phyloP scores from a whole-genome alignment of 306 rosid species.

The Vigna angularis region DNA sequence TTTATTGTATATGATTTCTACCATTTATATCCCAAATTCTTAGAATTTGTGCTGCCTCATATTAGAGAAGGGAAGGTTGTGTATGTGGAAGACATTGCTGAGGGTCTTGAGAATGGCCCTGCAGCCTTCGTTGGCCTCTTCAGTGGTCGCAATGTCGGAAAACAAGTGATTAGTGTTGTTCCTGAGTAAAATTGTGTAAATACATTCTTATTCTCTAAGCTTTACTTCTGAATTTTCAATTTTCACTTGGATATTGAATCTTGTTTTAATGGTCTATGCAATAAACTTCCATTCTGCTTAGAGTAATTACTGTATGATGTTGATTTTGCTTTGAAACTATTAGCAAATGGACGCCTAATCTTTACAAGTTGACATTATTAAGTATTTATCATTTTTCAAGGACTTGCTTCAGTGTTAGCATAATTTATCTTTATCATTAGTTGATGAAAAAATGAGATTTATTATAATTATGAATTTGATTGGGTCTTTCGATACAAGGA shows the following conservation, averaged over 20 bases:
- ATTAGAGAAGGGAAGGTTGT: background rate
- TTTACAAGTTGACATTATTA: no score
- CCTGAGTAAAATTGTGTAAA: background rate
- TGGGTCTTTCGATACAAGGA: no score
- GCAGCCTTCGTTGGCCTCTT: background rate
- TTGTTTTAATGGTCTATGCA: background rate
- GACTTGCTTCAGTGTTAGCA: no score
- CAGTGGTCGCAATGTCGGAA: background rate
- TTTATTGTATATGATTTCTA: conserved; percentile 24
- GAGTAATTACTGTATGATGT: no score
- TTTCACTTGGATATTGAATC: background rate
- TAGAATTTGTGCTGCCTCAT: background rate
- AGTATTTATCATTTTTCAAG: no score
- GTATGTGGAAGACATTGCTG: background rate
- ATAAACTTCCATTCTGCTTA: background rate
- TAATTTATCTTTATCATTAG: no score
- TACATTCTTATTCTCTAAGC: background rate
- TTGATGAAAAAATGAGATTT: no score
- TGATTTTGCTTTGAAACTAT: no score
- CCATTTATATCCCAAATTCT: conserved; percentile 41
- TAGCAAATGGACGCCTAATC: no score
- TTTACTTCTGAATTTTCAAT: background rate
- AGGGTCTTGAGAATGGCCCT: background rate
- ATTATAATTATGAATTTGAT: no score
- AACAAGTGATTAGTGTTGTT: background rate